phyloP scores from a whole-genome alignment of 441 rosid species.

The Brassica balearica region DNA sequence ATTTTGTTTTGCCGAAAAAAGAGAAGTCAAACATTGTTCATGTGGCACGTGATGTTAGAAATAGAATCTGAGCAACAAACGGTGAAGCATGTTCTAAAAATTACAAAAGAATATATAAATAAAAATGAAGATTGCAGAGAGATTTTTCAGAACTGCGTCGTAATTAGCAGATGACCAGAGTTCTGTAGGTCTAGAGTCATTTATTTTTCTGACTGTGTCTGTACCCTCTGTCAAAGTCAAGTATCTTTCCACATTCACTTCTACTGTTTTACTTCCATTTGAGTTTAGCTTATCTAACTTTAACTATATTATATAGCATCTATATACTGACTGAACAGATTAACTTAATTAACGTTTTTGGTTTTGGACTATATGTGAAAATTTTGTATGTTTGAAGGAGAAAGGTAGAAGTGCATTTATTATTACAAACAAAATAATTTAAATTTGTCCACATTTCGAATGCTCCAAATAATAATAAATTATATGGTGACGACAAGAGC shows the following conservation, averaged over 20 bases:
- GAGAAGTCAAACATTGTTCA: conserved; percentile 23
- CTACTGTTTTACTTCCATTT: conserved; percentile 7
- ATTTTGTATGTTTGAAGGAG: conserved; percentile 27
- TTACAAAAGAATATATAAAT: background rate
- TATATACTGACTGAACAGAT: background rate
- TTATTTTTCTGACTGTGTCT: conserved; percentile 22
- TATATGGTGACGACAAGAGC: conserved; percentile 39
- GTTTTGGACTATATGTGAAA: background rate
- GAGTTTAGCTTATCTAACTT: background rate
- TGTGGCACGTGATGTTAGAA: conserved; percentile 39
- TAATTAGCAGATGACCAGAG: conserved; percentile 4
- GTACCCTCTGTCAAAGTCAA: conserved; percentile 21
- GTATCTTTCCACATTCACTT: conserved; percentile 27
- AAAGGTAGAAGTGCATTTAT: conserved; percentile 21
- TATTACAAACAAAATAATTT: conserved; percentile 16
- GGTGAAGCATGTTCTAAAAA: conserved; percentile 6
- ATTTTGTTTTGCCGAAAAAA: background rate
- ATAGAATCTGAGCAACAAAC: conserved; percentile 18
- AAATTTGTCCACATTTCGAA: conserved; percentile 18
- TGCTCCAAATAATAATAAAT: conserved; percentile 30
- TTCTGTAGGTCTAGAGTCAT: conserved; percentile 1
- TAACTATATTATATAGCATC: background rate
- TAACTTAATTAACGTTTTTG: conserved; percentile 14
- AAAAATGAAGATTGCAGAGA: conserved; percentile 9
- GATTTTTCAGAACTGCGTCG: background rate